phyloP scores from a whole-genome alignment of 148 eudicot genomes.

The Selenicereus undatus region DNA sequence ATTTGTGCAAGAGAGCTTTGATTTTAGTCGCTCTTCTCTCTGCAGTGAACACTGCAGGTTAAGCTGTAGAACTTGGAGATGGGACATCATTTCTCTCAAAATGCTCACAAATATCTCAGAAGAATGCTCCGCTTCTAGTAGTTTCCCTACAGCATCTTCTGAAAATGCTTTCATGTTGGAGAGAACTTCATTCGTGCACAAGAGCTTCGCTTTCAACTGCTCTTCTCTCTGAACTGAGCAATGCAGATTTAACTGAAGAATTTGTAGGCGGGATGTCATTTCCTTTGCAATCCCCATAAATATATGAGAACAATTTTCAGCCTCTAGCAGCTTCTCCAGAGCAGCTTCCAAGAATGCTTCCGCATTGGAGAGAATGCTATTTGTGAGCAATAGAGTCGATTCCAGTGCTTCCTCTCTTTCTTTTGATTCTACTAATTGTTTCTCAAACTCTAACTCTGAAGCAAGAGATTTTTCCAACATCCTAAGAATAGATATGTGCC shows the following conservation, averaged over 20 bases:
- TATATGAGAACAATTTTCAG: constrained; percentile 66
- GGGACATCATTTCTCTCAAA: constrained; percentile 55
- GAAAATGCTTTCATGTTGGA: constrained; percentile 58
- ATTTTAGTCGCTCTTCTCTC: constrained; percentile 61
- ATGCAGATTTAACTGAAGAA: constrained; percentile 42
- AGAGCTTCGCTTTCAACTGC: constrained; percentile 53
- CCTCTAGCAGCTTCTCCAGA: constrained; percentile 71
- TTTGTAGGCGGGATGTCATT: constrained; percentile 44
- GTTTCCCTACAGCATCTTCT: constrained; percentile 62
- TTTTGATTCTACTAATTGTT: constrained; percentile 46
- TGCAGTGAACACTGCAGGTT: constrained; percentile 41
- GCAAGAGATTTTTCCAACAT: constrained; percentile 79
- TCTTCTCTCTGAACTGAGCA: constrained; percentile 57
- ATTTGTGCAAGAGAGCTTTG: constrained; percentile 48
- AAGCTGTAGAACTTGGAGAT: constrained; percentile 44
- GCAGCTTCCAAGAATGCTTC: constrained; percentile 67
- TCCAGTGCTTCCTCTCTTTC: constrained; percentile 52
- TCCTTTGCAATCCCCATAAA: constrained; percentile 66
- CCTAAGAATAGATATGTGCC: constrained; percentile 51
- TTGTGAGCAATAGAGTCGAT: constrained; percentile 44
- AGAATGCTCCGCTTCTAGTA: constrained; percentile 74
- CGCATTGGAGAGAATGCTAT: constrained; percentile 45
- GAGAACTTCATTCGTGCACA: constrained; percentile 44
- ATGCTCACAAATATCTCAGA: constrained; percentile 60
- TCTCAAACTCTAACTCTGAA: constrained; percentile 69